A percentile compares a stretch with the other conserved stretches of the same genome.
These are phyloP conservation scores for Kernera saxatilis DNA, from an alignment of 345 rosid genomes.

Conservation along the genomic window DNA sequence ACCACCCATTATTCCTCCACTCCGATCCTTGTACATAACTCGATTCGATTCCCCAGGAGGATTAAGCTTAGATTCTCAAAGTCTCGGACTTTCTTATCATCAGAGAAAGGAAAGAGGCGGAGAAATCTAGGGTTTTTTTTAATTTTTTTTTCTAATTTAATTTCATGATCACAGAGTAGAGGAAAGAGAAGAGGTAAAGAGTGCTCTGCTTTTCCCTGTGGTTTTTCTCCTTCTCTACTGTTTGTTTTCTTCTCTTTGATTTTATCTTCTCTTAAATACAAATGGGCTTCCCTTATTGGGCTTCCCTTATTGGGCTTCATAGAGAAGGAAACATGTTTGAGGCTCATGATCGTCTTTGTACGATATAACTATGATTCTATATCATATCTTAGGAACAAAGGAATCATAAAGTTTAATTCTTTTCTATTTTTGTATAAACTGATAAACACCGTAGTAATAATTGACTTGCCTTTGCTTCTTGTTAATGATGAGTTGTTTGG, in stretches of 20 bases:
- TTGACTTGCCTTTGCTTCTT: slow-evolving; percentile 14
- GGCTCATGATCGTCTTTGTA: background rate
- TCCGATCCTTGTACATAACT: slow-evolving; percentile 64
- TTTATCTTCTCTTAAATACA: background rate
- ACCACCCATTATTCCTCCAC: slow-evolving; percentile 57
- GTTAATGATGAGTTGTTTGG: slow-evolving; percentile 21
- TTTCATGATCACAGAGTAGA: slow-evolving; percentile 13
- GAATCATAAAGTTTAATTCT: slow-evolving; percentile 3
- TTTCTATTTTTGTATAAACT: background rate
- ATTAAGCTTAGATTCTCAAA: background rate
- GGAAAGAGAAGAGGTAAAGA: slow-evolving; percentile 23
- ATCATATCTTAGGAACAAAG: slow-evolving; percentile 22
- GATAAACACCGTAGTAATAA: slow-evolving; percentile 10
- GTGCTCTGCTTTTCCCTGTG: slow-evolving; percentile 29
- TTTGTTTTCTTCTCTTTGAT: slow-evolving; percentile 21
- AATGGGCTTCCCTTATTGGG: slow-evolving; percentile 18
- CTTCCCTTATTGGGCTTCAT: slow-evolving; percentile 12
- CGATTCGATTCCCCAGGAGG: background rate
- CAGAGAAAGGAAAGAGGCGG: slow-evolving; percentile 21
- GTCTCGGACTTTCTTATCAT: slow-evolving; percentile 14
- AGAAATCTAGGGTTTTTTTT: slow-evolving; percentile 35
- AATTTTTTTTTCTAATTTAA: background rate
- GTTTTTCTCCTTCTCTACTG: slow-evolving; percentile 19
- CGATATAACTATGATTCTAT: background rate
- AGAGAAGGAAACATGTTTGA: background rate